These are phyloP conservation scores for Oryza longistaminata DNA, from an alignment of 176 grass and related monocot genomes.

Conservation along the genomic window DNA sequence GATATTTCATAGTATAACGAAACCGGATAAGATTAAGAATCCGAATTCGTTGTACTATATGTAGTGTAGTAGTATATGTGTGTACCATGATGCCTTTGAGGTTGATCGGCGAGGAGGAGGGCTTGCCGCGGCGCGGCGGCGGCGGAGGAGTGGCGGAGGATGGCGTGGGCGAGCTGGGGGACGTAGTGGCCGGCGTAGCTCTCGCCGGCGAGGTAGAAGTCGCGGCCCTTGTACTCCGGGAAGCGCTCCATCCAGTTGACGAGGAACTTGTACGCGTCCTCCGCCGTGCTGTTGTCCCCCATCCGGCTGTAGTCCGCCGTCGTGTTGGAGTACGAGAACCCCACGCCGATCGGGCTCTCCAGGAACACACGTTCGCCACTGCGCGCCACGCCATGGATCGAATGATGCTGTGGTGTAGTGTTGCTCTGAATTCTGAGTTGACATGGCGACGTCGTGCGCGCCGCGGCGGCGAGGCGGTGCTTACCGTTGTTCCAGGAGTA, in stretches of 20 bases:
- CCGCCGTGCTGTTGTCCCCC: constrained; percentile 69
- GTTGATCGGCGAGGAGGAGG: constrained; percentile 46
- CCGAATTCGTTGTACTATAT: too few relatives aligned
- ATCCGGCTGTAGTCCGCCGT: constrained; percentile 62
- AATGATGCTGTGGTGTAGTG: too few relatives aligned
- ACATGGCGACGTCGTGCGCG: background rate
- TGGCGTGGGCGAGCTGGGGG: constrained; percentile 71
- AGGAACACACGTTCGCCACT: constrained; percentile 89
- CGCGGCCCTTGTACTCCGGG: constrained; percentile 79
- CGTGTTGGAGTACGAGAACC: constrained; percentile 96
- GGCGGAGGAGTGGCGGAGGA: constrained; percentile 44
- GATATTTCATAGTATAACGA: too few relatives aligned
- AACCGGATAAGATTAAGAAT: too few relatives aligned
- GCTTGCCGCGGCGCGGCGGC: background rate
- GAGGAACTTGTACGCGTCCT: constrained; percentile 63
- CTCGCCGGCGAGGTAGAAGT: constrained; percentile 81
- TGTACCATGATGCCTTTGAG: constrained; percentile 84
- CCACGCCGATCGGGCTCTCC: constrained; percentile 91
- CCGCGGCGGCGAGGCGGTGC: background rate
- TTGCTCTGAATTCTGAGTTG: too few relatives aligned
- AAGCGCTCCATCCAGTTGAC: constrained; percentile 73
- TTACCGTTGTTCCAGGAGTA: constrained; percentile 80
- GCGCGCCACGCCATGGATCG: background rate
- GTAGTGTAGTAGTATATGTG: too few relatives aligned
- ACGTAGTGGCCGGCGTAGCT: constrained; percentile 93